Evolutionary conservation across 768 basidiomycete species (phyloP), one percentile per base, ranked within the genome.

Genomic region (Nidularia sp.): DNA sequence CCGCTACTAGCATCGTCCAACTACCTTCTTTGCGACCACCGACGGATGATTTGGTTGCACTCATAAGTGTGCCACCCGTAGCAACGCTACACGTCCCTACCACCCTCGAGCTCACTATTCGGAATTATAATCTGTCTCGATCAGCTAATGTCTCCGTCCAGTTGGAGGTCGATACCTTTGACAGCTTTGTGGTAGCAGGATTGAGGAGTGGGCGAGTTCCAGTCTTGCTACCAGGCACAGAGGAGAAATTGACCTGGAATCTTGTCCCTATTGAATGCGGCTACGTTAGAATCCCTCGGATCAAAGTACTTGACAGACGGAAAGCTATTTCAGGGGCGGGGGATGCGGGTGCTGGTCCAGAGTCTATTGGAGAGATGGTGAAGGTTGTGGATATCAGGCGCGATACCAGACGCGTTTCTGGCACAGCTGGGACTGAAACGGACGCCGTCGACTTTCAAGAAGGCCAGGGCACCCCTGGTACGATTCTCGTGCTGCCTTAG

Each of bases 151-250:
- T 95, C 34, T 73, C 80, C 8, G 76, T 93, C 6, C 81, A 86
- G 34, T 74, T 94, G 31, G 93, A 96, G 50, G 76, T 83, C 1
- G 84, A 86, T 12, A 54, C 69, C 0, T 68, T 77, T 9, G 90
- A 90, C 41, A 75, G 78, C n/a, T 96, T 97, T 66, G 82, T 94
- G 12, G 81, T 93, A 42, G 80, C 90, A 2, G 94, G 95, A 0
- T 63, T 88, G 34, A 74, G 90, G 45, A 79, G 72, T 47, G 82
- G 83, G 2, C 78, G 84, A 7, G 57, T 92, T 6, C 85, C 90
- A 2, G 68, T 87, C 44, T 70, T 98, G n/a, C 71, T 90, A 42
- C 87, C 93, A 0, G 85, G 85, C 4, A 71, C 75, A 29, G 89
- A 91, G 64, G 84, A 84, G 57, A 75, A 66, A 53, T 48, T 92